phyloP scores from a whole-genome alignment of 2,329 filamentous ascomycete genomes.

The Metarhizium humberi region DNA sequence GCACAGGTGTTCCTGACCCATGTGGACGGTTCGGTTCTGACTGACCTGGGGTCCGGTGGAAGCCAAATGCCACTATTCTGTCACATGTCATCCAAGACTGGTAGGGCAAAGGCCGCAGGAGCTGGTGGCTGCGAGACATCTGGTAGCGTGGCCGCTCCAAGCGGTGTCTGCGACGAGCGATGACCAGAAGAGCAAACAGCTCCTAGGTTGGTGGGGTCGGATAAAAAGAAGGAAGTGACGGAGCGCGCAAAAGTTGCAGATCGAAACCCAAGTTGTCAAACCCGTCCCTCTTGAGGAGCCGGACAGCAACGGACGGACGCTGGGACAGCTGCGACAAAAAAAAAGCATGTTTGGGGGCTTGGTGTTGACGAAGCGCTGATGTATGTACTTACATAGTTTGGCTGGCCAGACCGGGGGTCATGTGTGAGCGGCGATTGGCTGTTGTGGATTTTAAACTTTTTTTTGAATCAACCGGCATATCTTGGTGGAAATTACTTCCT shows the following conservation, averaged over 20 bases:
- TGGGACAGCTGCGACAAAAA: no score
- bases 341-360: neutral
- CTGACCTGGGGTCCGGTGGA: neutral
- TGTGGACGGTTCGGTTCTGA: neutral
- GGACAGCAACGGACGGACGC: no score
- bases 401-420: neutral
- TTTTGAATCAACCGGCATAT: constrained; percentile 1
- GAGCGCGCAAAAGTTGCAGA: no score
- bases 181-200: no score
- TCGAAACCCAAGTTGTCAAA: neutral
- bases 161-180: no score
- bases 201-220: no score
- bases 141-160: neutral
- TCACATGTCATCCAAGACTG: neutral
- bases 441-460: constrained; percentile 3
- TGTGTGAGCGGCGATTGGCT: neutral
- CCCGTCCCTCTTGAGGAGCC: no score
- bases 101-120: neutral
- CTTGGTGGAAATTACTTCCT: constrained; percentile 3
- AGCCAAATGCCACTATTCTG: neutral
- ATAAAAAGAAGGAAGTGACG: no score
- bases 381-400: neutral
- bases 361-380: no score
- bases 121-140: neutral
- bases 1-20: neutral